Base-by-base conservation (phyloP, 2,329 filamentous ascomycete genomes). In the Scorias spongiosa region DNA sequence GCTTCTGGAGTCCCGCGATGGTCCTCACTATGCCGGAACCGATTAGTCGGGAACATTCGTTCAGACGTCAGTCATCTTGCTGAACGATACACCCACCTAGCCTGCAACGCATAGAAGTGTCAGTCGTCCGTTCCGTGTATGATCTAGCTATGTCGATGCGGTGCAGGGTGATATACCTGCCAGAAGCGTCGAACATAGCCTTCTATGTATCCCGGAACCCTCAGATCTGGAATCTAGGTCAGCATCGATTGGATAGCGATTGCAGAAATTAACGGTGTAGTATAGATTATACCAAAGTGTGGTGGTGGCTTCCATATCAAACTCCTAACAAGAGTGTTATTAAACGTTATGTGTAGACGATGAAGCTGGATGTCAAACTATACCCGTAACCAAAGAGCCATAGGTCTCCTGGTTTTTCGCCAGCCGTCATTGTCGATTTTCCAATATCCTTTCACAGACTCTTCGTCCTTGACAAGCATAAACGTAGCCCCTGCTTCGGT, bases 361-460 rank as follows among this genome's bases (percentile, higher is more conserved):
- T 41, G 20, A 4, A 11, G 11, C 15, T 20, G 39, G 17, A 17
- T 14, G 11, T n/a, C 20, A 11, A 30, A 10, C 11, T 72, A 52
- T 69, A 94, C 89, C 89, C 91, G 59, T 96, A 98, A 49, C 91
- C 91, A 64, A 94, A 96, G 39, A 98, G 71, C 91, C 91, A 98
- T 56, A 96, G 87, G 59, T 93, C 58, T 38, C 49, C 7, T 7
- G 20, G 20, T 26, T 26, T 3, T 26, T 26, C 20, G 20, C 7
- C 20, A 26, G 20, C 7, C 20, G 20, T 26, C 20, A 26, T 26
- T 26, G 3, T 26, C 7, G 20, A 26, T 26, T 26, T 26, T 26
- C 20, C 7, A 7, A 26, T 26, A 26, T 26, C 20, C 20, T 26
- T 26, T 26, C 20, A 7, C 20, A 26, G 20, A 26, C 4, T 26